Percentiles rank a stretch among this genome's conserved stretches.
These are phyloP conservation scores for Phaeodactylum tricornutum DNA, from an alignment of 108 stramenopile genomes.

Conservation along the genomic window DNA sequence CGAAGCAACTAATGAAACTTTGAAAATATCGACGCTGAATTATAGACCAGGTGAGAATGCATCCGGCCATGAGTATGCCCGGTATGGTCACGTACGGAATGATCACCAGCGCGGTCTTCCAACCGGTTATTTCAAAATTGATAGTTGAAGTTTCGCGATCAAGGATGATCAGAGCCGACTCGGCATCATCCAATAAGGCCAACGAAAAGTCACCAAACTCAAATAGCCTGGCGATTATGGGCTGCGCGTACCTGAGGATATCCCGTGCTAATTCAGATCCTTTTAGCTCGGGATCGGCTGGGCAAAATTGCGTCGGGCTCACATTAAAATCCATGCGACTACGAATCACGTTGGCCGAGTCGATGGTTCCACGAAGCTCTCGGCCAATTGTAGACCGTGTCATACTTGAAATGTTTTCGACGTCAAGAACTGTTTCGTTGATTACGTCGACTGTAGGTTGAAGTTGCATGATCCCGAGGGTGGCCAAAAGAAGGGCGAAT, in stretches of 20 bases:
- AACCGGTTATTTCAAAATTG: conserved; percentile 6
- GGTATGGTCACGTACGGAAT: conserved; percentile 5
- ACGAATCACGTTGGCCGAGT: background rate
- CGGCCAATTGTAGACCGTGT: background rate
- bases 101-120: conserved; percentile 10
- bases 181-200: conserved; percentile 2
- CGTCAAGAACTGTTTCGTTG: background rate
- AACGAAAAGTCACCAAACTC: conserved; percentile 7
- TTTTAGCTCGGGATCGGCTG: background rate
- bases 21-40: background rate
- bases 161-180: background rate
- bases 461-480: conserved; percentile 12
- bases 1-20: conserved; percentile 7
- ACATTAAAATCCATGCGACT: background rate
- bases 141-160: background rate
- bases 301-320: conserved; percentile 1
- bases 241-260: background rate
- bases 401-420: background rate
- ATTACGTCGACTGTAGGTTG: conserved; percentile 6
- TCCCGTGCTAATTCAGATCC: background rate
- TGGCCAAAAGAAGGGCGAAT: conserved; percentile 15
- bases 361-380: background rate
- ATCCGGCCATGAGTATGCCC: conserved; percentile 5
- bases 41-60: background rate
- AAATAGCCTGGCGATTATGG: conserved; percentile 1